Conservation (phyloP, 176 grass and related monocot species). For the Oryza rufipogon region DNA sequence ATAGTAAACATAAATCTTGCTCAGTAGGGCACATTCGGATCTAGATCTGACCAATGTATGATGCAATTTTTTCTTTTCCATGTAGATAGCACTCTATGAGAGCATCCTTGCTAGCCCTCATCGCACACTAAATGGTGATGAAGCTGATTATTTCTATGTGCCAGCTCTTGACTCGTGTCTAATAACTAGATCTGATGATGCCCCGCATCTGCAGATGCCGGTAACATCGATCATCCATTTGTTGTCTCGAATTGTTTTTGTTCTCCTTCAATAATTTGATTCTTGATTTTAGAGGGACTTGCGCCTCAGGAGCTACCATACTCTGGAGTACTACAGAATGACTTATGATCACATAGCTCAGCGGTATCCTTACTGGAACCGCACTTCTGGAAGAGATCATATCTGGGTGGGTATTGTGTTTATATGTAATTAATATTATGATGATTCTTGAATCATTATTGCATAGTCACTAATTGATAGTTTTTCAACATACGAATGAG, state of each 20-base stretch:
- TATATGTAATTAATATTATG: slow-evolving; percentile 34
- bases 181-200: slow-evolving; percentile 88
- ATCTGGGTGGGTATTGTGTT: slow-evolving; percentile 78
- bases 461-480: slow-evolving; percentile 28
- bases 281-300: slow-evolving; percentile 52
- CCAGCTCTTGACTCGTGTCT: slow-evolving; percentile 93
- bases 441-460: slow-evolving; percentile 15
- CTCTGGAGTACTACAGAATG: slow-evolving; percentile 82
- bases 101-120: slow-evolving; percentile 95
- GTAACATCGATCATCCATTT: slow-evolving; percentile 50
- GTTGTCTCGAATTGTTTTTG: slow-evolving; percentile 13
- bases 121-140: slow-evolving; percentile 87
- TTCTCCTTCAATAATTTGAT: slow-evolving; percentile 32
- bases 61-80: slow-evolving; percentile 4
- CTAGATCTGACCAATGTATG: slow-evolving; percentile 38
- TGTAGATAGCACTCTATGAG: slow-evolving; percentile 93
- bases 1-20: background rate
- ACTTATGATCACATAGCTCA: slow-evolving; percentile 90
- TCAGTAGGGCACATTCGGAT: slow-evolving; percentile 31
- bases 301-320: slow-evolving; percentile 65
- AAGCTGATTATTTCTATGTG: slow-evolving; percentile 99
- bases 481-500: slow-evolving; percentile 43
- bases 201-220: slow-evolving; percentile 67
- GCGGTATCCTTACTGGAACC: slow-evolving; percentile 89
- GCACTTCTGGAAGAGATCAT: slow-evolving; percentile 89